phyloP scores from a whole-genome alignment of 768 basidiomycete species.

The Leccinum rimulosum region DNA sequence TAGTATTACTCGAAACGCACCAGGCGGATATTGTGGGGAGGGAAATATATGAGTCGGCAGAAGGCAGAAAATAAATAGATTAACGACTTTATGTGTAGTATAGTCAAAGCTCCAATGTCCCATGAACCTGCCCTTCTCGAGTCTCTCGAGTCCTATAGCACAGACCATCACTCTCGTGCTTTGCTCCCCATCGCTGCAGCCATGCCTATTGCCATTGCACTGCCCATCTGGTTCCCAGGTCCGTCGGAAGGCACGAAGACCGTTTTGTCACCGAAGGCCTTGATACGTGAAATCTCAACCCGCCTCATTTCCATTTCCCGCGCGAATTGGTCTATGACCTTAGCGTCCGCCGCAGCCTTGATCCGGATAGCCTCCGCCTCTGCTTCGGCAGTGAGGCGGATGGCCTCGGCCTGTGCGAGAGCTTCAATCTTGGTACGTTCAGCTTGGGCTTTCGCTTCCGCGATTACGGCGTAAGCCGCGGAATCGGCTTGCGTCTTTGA shows the following conservation, averaged over 20 bases:
- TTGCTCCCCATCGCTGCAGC: constrained; percentile 57
- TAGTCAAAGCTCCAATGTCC: background rate
- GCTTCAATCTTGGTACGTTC: constrained; percentile 66
- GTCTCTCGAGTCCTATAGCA: background rate
- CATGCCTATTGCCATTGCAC: constrained; percentile 66
- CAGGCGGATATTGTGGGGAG: background rate
- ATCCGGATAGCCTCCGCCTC: constrained; percentile 67
- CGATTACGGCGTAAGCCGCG: constrained; percentile 70
- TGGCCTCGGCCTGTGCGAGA: constrained; percentile 75
- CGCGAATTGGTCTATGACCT: constrained; percentile 63
- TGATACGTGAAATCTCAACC: constrained; percentile 59
- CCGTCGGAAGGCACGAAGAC: constrained; percentile 70
- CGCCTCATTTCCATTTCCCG: constrained; percentile 74
- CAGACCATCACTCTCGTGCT: constrained; percentile 13
- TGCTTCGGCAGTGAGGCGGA: constrained; percentile 69
- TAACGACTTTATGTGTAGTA: background rate
- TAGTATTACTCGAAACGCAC: background rate
- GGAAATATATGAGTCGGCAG: background rate
- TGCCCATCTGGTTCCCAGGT: constrained; percentile 55
- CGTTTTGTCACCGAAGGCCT: constrained; percentile 66
- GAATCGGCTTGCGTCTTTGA: constrained; percentile 66
- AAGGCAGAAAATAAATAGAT: background rate
- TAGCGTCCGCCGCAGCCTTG: constrained; percentile 61
- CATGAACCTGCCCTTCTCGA: background rate
- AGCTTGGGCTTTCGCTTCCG: constrained; percentile 73